phyloP scores from a whole-genome alignment of 176 grass and related monocot genomes.

The Thinopyrum elongatum region DNA sequence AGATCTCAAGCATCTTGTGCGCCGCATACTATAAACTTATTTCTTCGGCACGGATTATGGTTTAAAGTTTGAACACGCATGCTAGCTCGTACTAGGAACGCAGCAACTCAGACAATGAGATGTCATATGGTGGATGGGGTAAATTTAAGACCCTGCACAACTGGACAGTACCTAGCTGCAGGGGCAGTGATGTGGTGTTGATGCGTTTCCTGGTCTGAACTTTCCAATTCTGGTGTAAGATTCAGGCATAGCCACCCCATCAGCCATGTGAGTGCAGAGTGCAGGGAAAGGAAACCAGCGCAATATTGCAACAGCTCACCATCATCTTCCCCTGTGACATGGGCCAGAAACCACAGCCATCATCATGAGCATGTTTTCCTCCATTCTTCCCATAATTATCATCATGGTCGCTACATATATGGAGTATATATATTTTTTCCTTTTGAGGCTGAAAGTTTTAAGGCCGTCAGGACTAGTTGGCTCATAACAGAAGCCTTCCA shows the following conservation, averaged over 20 bases:
- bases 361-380: neutral
- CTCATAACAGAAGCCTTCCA: too few relatives aligned
- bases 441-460: too few relatives aligned
- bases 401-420: neutral
- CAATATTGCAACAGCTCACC: neutral
- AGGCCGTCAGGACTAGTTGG: too few relatives aligned
- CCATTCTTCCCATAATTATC: neutral
- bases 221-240: neutral
- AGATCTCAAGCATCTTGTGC: neutral
- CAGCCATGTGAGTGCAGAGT: neutral
- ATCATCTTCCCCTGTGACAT: neutral
- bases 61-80: neutral
- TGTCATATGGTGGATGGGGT: neutral
- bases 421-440: too few relatives aligned
- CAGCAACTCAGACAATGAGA: neutral
- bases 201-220: neutral
- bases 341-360: neutral
- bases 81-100: neutral
- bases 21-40: neutral
- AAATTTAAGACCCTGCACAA: neutral
- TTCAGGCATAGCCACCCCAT: neutral
- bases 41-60: neutral
- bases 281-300: neutral
- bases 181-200: neutral
- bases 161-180: neutral